Percentiles rank a stretch among this genome's conserved stretches.
phyloP scores from a whole-genome alignment of 2,329 filamentous ascomycete species.

The Fusarium pilosicola region DNA sequence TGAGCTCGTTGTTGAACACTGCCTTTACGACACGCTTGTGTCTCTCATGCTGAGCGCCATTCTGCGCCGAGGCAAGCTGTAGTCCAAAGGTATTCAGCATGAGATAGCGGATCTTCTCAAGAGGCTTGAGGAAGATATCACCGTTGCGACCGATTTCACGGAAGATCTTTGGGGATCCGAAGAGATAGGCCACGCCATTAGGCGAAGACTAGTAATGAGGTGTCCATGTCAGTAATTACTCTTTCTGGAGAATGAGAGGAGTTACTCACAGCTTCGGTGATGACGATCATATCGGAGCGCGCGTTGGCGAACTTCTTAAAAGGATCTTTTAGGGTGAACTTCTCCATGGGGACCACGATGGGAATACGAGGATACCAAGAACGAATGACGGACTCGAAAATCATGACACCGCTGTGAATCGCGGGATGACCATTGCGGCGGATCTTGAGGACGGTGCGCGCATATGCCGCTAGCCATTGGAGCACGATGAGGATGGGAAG shows the following conservation, averaged over 20 bases:
- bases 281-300: not conserved
- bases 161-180: not conserved
- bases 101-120: not conserved
- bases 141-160: not conserved
- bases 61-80: not conserved
- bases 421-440: not conserved
- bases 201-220: not conserved
- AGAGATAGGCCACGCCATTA: not conserved
- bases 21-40: not conserved
- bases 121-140: not conserved
- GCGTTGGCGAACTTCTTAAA: not conserved
- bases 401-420: not conserved
- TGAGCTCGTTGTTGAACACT: not conserved
- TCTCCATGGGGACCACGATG: not conserved
- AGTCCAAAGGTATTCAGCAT: not conserved
- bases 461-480: not conserved
- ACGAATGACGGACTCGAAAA: not conserved
- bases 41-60: not conserved
- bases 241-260: not conserved
- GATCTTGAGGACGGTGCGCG: not conserved
- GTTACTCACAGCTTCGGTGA: not conserved
- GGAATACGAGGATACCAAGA: not conserved
- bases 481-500: not conserved
- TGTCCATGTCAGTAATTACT: rapidly evolving
- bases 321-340: not conserved